phyloP scores from a whole-genome alignment of 208 protist genomes.

The Plasmodiophora brassicae region DNA sequence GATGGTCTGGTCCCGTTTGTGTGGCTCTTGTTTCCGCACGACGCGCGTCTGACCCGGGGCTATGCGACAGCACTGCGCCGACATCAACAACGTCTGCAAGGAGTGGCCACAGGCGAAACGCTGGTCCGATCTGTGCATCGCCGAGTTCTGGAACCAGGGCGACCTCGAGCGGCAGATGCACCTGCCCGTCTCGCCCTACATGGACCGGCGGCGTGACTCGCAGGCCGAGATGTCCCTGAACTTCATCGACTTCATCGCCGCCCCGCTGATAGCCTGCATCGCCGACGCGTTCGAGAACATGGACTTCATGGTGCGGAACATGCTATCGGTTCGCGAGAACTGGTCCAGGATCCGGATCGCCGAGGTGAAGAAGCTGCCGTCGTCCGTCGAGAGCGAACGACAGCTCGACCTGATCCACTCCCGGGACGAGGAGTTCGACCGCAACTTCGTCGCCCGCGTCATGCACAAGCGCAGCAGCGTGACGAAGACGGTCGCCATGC shows the following conservation, averaged over 20 bases:
- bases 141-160: conserved; percentile 60
- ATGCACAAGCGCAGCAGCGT: background rate
- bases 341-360: background rate
- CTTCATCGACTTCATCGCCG: conserved; percentile 46
- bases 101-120: background rate
- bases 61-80: conserved; percentile 37
- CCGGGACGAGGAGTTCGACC: background rate
- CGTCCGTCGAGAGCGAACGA: background rate
- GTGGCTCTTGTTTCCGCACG: background rate
- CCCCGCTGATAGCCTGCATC: background rate
- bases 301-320: background rate
- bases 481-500: background rate
- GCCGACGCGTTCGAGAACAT: background rate
- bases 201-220: background rate
- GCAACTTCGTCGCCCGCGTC: background rate
- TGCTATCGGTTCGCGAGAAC: background rate
- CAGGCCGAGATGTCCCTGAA: conserved; percentile 27
- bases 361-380: background rate
- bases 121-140: conserved; percentile 48
- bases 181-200: conserved; percentile 42
- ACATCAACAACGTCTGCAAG: conserved; percentile 56
- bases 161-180: conserved; percentile 15
- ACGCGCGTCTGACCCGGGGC: too few species aligned
- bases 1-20: background rate
- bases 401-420: conserved; percentile 1